Evolutionary conservation across 306 rosid species (phyloP), one percentile per base, ranked within the genome.

Genomic region (Chamaecrista fasciculata): DNA sequence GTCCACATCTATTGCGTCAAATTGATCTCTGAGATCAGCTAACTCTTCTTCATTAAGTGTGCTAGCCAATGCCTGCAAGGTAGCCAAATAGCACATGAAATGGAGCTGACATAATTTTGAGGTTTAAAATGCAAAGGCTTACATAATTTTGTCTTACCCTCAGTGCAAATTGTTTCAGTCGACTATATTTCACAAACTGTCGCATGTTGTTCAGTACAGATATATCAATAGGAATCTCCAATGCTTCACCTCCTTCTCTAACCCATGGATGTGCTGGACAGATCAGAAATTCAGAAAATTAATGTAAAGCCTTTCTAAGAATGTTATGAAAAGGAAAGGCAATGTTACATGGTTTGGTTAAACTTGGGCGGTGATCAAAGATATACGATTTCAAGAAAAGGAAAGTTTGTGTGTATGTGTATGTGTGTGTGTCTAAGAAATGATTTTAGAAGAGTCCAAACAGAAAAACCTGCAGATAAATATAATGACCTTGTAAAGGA

Each of bases 181-280:
- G 91, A 76, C 91, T 82, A 72, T 90, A 90, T 60, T 72, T 85
- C 79, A 90, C 96, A 16, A 90, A 90, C 77, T 85, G 86, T 46
- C 96, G 78, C 91, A 90, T 85, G 81, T 90, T 90, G 62, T 33
- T 80, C 67, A 90, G 80, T 67, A 90, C 96, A 21, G 95, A 87
- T 71, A 90, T 90, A 80, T 90, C 96, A 11, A 87, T 87, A 12
- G 96, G 96, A 73, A 90, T 90, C 73, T 90, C 96, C 36, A 71
- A 84, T 62, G 96, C 96, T 66, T 77, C 71, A 0, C 96, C 96
- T 18, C 94, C 96, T 79, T 90, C 96, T 82, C 87, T 85, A 78
- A 90, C 96, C 96, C 96, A 90, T 36, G 78, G 83, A 75, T 90
- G 96, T 25, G 96, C 96, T 90, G 90, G 60, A 78, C 81, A 72